These are phyloP conservation scores for Sedum album DNA, from an alignment of 164 flowering plant species.

Conservation along the genomic window DNA sequence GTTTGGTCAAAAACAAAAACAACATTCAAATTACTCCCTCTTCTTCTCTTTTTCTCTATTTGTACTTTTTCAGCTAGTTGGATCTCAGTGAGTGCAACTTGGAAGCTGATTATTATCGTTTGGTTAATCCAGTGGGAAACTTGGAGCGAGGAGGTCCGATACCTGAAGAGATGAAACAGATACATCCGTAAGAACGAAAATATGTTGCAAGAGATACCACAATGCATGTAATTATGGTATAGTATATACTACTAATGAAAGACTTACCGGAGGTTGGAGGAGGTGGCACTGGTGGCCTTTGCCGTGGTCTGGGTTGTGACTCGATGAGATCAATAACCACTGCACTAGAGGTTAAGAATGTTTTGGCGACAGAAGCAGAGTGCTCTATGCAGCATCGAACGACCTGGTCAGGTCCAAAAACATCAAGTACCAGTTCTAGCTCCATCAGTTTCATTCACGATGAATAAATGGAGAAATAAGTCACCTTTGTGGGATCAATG, in stretches of 20 bases:
- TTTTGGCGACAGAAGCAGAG: conserved; percentile 71
- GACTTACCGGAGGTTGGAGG: conserved; percentile 22
- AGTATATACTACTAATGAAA: background rate
- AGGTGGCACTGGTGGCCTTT: conserved; percentile 20
- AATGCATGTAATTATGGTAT: too few species aligned
- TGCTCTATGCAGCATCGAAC: conserved; percentile 78
- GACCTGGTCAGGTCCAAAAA: conserved; percentile 30
- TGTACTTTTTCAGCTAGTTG: too few species aligned
- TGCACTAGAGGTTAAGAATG: conserved; percentile 57
- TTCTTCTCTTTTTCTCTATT: too few species aligned
- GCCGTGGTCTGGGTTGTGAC: conserved; percentile 17
- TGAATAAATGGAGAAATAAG: too few species aligned
- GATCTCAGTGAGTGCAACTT: too few species aligned
- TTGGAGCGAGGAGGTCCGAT: background rate
- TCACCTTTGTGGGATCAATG: conserved; percentile 72
- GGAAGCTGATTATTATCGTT: background rate
- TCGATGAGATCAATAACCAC: conserved; percentile 57
- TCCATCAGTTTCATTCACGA: background rate
- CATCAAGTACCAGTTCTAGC: too few species aligned
- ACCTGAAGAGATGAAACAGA: background rate
- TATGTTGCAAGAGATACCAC: background rate
- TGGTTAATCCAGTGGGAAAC: background rate
- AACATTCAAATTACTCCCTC: too few species aligned
- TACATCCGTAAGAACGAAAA: background rate
- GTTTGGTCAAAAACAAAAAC: too few species aligned